phyloP scores from a whole-genome alignment of 2,329 filamentous ascomycete genomes.

The Clonostachys solani region DNA sequence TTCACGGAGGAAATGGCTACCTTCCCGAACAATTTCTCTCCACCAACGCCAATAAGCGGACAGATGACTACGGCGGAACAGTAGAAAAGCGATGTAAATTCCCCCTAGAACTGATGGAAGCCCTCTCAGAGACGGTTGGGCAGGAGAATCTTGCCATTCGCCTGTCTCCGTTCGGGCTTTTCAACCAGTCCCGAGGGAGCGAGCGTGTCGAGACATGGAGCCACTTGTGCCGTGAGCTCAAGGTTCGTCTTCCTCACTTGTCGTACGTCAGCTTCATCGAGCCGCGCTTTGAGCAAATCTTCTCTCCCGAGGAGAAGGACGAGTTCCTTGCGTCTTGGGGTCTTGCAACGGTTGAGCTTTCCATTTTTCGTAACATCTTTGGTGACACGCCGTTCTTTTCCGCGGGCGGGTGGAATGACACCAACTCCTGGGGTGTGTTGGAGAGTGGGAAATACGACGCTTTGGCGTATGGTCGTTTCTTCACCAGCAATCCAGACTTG shows the following conservation, averaged over 20 bases:
- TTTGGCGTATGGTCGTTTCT: conserved; percentile 27
- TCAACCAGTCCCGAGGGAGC: conserved; percentile 44
- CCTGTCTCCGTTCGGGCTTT: conserved; percentile 42
- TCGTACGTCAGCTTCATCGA: conserved; percentile 53
- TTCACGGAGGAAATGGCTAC: conserved; percentile 34
- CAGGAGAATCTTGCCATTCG: conserved; percentile 38
- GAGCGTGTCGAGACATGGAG: conserved; percentile 50
- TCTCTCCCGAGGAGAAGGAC: conserved; percentile 41
- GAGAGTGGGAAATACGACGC: conserved; percentile 39
- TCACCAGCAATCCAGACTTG: conserved; percentile 21
- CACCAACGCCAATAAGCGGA: conserved; percentile 26
- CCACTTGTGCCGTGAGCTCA: conserved; percentile 42
- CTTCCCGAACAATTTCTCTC: conserved; percentile 32
- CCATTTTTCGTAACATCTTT: conserved; percentile 44
- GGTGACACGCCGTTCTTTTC: conserved; percentile 49
- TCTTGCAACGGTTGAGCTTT: conserved; percentile 36
- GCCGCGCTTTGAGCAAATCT: conserved; percentile 49
- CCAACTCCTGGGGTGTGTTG: conserved; percentile 40
- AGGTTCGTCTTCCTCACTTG: conserved; percentile 33
- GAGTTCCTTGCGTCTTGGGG: conserved; percentile 42
- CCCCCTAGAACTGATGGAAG: conserved; percentile 47
- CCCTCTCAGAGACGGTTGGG: conserved; percentile 34
- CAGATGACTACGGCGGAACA: conserved; percentile 26
- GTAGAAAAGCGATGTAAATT: conserved; percentile 38
- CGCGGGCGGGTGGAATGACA: conserved; percentile 48